Percentiles rank a stretch among this genome's conserved stretches.
Conservation (phyloP, 768 basidiomycete species). For the Thelephora ganbajun region DNA sequence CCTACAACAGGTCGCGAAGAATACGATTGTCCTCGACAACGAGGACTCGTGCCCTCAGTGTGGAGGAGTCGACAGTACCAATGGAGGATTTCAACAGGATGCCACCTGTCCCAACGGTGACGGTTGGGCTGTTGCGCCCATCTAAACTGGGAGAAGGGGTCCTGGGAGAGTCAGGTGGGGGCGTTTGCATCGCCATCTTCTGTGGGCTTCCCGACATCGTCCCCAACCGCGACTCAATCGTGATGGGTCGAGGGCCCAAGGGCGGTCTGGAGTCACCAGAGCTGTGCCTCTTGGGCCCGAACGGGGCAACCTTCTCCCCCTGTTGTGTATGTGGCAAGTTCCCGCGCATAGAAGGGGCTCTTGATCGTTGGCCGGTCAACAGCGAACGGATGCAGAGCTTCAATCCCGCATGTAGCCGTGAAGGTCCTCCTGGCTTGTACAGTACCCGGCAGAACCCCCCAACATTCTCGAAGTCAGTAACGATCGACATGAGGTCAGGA, state of each 20-base stretch:
- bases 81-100: conserved; percentile 58
- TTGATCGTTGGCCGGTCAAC: conserved; percentile 27
- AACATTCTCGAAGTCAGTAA: conserved; percentile 57
- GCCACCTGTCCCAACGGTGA: conserved; percentile 45
- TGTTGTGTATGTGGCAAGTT: background rate
- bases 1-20: conserved; percentile 70
- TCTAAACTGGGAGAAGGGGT: conserved; percentile 12
- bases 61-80: conserved; percentile 27
- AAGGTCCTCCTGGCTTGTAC: conserved; percentile 83
- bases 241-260: conserved; percentile 39
- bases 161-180: conserved; percentile 4
- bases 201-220: conserved; percentile 21
- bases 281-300: background rate
- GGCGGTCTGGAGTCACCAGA: conserved; percentile 24
- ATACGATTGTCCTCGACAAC: conserved; percentile 88
- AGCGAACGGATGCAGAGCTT: conserved; percentile 47
- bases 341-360: conserved; percentile 3
- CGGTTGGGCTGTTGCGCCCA: conserved; percentile 23
- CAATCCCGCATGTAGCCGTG: conserved; percentile 50
- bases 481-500: conserved; percentile 43
- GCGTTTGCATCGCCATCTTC: conserved; percentile 7
- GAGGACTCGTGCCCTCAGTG: conserved; percentile 39
- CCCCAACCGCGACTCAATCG: conserved; percentile 27
- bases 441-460: conserved; percentile 85
- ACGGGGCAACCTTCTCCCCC: background rate